phyloP scores from a whole-genome alignment of 1,284 basidiomycete genomes.

The Salmacisia buchloeana region DNA sequence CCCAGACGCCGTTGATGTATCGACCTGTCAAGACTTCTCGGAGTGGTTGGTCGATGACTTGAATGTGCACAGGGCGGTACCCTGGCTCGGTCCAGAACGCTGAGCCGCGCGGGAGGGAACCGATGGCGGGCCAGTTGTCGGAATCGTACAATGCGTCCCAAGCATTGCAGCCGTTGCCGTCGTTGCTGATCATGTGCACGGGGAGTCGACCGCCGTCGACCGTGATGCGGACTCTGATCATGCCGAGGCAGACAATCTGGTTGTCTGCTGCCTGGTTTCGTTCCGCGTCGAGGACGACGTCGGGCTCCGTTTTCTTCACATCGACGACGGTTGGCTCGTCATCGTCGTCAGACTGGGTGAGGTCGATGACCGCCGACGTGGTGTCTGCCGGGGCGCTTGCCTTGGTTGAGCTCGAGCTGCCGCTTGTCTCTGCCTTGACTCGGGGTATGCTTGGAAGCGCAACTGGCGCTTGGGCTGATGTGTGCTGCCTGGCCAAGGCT shows the following conservation, averaged over 20 bases:
- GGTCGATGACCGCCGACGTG: background rate
- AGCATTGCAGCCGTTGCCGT: conserved; percentile 18
- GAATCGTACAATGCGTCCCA: conserved; percentile 23
- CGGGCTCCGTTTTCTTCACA: conserved; percentile 17
- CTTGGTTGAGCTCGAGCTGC: background rate
- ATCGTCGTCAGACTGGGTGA: conserved; percentile 20
- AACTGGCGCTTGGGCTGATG: background rate
- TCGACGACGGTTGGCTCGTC: conserved; percentile 34
- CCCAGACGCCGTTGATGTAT: background rate
- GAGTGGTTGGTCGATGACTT: conserved; percentile 14
- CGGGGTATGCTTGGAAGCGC: background rate
- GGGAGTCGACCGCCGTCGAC: conserved; percentile 39
- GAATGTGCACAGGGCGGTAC: conserved; percentile 35
- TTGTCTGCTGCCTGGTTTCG: conserved; percentile 22
- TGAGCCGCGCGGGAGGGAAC: background rate
- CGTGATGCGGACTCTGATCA: conserved; percentile 35
- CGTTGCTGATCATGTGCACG: conserved; percentile 19
- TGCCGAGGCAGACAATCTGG: conserved; percentile 35
- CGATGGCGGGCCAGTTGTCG: conserved; percentile 8
- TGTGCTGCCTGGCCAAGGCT: background rate
- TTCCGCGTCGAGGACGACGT: conserved; percentile 25
- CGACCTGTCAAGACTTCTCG: background rate
- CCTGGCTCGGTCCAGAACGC: conserved; percentile 36
- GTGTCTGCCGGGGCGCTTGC: background rate
- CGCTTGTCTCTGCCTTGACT: background rate